Percentiles rank a stretch among this genome's conserved stretches.
Conservation (phyloP, 495 filamentous ascomycete species). For the Tuber borchii region DNA sequence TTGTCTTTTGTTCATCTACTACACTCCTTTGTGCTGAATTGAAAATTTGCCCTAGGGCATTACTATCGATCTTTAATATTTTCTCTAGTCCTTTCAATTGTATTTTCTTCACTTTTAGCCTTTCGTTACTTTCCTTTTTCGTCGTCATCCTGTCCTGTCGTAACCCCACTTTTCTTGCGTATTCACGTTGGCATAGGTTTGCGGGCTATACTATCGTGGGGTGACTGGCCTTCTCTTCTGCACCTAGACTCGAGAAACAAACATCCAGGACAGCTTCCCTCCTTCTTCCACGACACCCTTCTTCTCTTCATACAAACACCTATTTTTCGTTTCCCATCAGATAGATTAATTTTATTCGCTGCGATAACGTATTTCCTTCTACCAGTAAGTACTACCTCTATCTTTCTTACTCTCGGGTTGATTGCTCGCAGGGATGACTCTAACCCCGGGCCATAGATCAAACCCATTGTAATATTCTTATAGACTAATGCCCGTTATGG, state of each 20-base stretch:
- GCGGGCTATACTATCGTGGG: background rate
- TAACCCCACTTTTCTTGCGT: background rate
- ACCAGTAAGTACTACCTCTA: background rate
- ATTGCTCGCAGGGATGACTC: background rate
- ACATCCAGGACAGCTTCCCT: background rate
- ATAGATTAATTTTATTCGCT: background rate
- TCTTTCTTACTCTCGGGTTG: background rate
- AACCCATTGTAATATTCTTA: background rate
- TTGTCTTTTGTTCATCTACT: background rate
- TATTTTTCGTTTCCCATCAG: background rate
- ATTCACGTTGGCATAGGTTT: background rate
- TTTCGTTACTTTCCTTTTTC: conserved; percentile 10
- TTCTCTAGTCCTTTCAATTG: conserved; percentile 4
- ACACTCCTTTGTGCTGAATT: conserved; percentile 17
- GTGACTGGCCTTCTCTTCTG: background rate
- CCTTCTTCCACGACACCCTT: background rate
- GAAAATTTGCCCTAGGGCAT: conserved; percentile 2
- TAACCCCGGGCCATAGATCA: background rate
- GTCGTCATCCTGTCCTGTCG: conserved; percentile 8
- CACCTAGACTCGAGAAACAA: background rate
- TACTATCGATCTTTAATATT: conserved; percentile 21
- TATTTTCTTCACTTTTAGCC: background rate
- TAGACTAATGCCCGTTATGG: conserved; percentile 14
- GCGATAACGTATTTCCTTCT: background rate
- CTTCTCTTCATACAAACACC: background rate